Evolutionary conservation across 2,329 filamentous ascomycete genomes (phyloP).

Genomic region (Pleomassaria siparia): DNA sequence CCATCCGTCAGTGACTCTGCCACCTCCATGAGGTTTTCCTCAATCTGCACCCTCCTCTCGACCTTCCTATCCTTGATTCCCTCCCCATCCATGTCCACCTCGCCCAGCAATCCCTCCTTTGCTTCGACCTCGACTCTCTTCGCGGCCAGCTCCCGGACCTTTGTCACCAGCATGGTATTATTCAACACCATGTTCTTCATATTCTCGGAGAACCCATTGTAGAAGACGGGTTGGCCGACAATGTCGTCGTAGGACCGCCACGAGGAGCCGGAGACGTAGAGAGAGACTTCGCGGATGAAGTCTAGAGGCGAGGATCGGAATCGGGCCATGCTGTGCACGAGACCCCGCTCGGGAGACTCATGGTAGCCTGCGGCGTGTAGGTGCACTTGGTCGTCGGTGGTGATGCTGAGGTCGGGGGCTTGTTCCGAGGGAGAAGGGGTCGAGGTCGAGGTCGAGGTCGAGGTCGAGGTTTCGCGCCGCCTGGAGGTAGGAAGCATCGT

Average conservation of each 20-base stretch:
- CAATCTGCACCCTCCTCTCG: slow-evolving; percentile 69
- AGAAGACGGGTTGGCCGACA: slow-evolving; percentile 87
- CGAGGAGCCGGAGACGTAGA: slow-evolving; percentile 90
- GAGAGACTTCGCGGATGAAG: slow-evolving; percentile 89
- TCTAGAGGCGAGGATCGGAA: slow-evolving; percentile 74
- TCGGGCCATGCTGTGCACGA: slow-evolving; percentile 82
- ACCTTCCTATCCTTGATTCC: slow-evolving; percentile 59
- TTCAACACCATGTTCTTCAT: slow-evolving; percentile 80
- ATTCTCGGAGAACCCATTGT: slow-evolving; percentile 84
- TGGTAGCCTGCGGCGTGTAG: slow-evolving; percentile 49
- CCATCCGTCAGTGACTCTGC: slow-evolving; percentile 84
- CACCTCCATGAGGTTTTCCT: slow-evolving; percentile 73
- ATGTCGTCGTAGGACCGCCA: slow-evolving; percentile 93
- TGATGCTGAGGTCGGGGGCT: slow-evolving; percentile 51
- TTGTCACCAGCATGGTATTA: slow-evolving; percentile 71
- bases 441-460: slow-evolving; percentile 6
- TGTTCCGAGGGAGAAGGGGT: slow-evolving; percentile 24
- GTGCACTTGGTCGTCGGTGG: slow-evolving; percentile 47
- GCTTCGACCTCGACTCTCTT: slow-evolving; percentile 75
- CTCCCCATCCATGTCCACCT: slow-evolving; percentile 35
- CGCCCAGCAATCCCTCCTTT: slow-evolving; percentile 65
- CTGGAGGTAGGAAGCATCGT: slow-evolving; percentile 22
- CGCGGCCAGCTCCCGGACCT: slow-evolving; percentile 76
- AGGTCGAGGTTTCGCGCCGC: slow-evolving; percentile 10
- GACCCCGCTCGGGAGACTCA: slow-evolving; percentile 60